A percentile compares a stretch with the other conserved stretches of the same genome.
These are phyloP conservation scores for Wolfiporia cocos DNA, from an alignment of 1,284 basidiomycete genomes.

Conservation along the genomic window DNA sequence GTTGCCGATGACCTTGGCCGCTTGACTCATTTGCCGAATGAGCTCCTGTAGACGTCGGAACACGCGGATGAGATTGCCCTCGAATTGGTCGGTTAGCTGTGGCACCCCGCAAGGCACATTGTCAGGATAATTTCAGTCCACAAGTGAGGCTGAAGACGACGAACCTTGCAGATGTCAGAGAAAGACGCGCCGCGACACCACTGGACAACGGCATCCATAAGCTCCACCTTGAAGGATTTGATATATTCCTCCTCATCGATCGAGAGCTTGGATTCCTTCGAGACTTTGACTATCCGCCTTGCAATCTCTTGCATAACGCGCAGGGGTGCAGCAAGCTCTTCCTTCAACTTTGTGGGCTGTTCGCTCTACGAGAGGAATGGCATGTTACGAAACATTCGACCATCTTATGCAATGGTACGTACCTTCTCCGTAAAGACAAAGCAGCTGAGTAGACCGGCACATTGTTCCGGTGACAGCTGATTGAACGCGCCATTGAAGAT, in stretches of 20 bases:
- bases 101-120: slow-evolving; percentile 1
- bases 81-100: slow-evolving; percentile 93
- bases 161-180: slow-evolving; percentile 91
- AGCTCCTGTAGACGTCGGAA: slow-evolving; percentile 94
- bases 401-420: not conserved
- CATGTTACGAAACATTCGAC: not conserved
- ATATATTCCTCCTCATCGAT: slow-evolving; percentile 96
- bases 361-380: slow-evolving; percentile 75
- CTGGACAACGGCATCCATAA: slow-evolving; percentile 95
- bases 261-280: slow-evolving; percentile 86
- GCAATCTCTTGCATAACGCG: slow-evolving; percentile 96
- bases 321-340: slow-evolving; percentile 89
- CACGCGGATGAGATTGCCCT: slow-evolving; percentile 91
- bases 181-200: slow-evolving; percentile 99
- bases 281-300: slow-evolving; percentile 91
- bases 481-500: slow-evolving; percentile 98
- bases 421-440: slow-evolving; percentile 98
- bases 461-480: slow-evolving; percentile 83
- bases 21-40: slow-evolving; percentile 90
- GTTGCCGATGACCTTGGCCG: slow-evolving; percentile 96
- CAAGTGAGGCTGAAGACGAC: slow-evolving; percentile 15
- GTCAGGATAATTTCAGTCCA: not conserved
- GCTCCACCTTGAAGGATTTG: slow-evolving; percentile 92
- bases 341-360: slow-evolving; percentile 80
- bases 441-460: slow-evolving; percentile 88